Conservation (phyloP, 2,329 filamentous ascomycete species). For the Alternaria triticimaculans region DNA sequence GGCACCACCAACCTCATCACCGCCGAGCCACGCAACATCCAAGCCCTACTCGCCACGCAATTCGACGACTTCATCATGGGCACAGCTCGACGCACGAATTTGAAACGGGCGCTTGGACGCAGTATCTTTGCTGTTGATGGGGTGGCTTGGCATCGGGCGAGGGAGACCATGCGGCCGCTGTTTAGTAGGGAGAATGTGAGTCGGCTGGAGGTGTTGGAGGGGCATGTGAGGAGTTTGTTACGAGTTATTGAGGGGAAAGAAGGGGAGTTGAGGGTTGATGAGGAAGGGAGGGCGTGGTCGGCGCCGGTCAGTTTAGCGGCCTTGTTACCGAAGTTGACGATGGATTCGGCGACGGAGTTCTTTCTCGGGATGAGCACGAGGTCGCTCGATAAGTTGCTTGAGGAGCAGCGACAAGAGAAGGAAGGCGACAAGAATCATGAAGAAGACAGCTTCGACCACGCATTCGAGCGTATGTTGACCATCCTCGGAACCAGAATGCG, state of each 20-base stretch:
- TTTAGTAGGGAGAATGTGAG: slow-evolving; percentile 5
- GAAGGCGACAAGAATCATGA: background rate
- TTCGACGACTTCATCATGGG: slow-evolving; percentile 12
- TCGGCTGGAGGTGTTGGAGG: slow-evolving; percentile 4
- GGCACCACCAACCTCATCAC: slow-evolving; percentile 5
- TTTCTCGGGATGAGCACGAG: slow-evolving; percentile 4
- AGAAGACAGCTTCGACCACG: slow-evolving; percentile 1
- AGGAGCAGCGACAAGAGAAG: background rate
- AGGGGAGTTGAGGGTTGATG: background rate
- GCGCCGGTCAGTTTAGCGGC: slow-evolving; percentile 3
- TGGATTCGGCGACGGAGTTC: slow-evolving; percentile 9
- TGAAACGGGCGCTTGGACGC: slow-evolving; percentile 6
- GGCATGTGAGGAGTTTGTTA: slow-evolving; percentile 1
- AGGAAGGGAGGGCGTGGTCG: background rate
- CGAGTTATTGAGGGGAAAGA: background rate
- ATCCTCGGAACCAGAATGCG: slow-evolving; percentile 9
- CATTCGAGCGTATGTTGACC: slow-evolving; percentile 7
- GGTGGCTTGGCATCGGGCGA: slow-evolving; percentile 4
- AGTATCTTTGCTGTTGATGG: slow-evolving; percentile 14
- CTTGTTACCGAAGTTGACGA: slow-evolving; percentile 3
- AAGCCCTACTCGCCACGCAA: slow-evolving; percentile 9
- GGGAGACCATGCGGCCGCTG: slow-evolving; percentile 10
- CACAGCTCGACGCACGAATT: slow-evolving; percentile 1
- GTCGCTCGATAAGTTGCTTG: background rate
- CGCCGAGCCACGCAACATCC: slow-evolving; percentile 7